phyloP scores from a whole-genome alignment of 1,284 basidiomycete genomes.

The Wolfiporia cocos region DNA sequence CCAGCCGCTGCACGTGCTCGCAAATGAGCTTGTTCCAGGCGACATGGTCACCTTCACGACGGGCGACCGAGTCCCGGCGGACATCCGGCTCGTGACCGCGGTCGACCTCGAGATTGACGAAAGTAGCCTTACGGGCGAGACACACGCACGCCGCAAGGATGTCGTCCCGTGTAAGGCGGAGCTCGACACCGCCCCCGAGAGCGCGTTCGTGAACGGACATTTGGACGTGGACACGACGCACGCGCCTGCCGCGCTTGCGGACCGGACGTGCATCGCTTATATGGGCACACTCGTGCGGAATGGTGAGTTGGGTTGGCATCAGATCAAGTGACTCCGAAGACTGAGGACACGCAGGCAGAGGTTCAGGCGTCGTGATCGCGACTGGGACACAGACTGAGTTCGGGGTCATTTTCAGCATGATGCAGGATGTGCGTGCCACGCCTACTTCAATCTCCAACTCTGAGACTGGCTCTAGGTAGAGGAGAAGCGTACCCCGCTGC shows the following conservation, averaged over 20 bases:
- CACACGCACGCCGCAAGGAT: conserved; percentile 73
- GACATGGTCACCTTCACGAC: conserved; percentile 89
- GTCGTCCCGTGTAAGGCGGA: conserved; percentile 40
- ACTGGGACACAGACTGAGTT: conserved; percentile 91
- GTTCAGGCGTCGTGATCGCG: conserved; percentile 85
- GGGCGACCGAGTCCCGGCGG: conserved; percentile 93
- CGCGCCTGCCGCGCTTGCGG: conserved; percentile 72
- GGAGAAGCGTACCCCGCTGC: conserved; percentile 90
- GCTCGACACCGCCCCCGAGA: conserved; percentile 3
- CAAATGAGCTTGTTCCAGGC: conserved; percentile 93
- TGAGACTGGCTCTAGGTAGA: conserved; percentile 52
- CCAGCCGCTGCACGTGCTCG: conserved; percentile 73
- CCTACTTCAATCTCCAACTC: conserved; percentile 6
- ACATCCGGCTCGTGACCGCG: conserved; percentile 77
- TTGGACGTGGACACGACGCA: conserved; percentile 3
- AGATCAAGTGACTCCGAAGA: neutral
- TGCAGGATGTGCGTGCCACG: conserved; percentile 94
- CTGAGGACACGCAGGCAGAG: conserved; percentile 50
- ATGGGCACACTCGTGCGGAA: conserved; percentile 97
- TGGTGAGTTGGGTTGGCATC: conserved; percentile 37
- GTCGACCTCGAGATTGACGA: conserved; percentile 93
- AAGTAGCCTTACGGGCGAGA: conserved; percentile 93
- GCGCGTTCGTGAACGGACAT: conserved; percentile 12
- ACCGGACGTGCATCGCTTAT: conserved; percentile 86
- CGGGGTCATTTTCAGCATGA: conserved; percentile 96